Evolutionary conservation across 73 alveolate genomes (phyloP).

Genomic region (Vitrella brassicaformis): DNA sequence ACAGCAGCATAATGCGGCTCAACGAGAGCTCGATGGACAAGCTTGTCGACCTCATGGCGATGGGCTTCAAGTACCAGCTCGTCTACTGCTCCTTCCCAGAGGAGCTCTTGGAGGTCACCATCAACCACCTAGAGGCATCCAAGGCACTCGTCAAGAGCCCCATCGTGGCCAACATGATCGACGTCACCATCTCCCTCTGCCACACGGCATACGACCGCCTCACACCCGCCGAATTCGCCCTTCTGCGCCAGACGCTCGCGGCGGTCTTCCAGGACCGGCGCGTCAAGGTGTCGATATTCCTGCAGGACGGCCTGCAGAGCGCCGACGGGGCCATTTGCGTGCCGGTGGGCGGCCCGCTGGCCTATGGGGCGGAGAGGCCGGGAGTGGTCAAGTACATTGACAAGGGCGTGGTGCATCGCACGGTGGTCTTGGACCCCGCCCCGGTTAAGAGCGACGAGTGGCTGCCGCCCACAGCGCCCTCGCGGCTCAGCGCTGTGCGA

Average conservation of each 20-base stretch:
- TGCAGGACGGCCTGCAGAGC: constrained; percentile 47
- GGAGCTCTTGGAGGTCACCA: constrained; percentile 68
- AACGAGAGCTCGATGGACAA: constrained; percentile 82
- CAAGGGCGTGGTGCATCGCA: background rate
- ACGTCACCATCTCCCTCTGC: constrained; percentile 45
- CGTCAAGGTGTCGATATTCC: constrained; percentile 79
- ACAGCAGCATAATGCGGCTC: constrained; percentile 86
- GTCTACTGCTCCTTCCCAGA: constrained; percentile 63
- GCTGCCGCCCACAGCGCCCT: background rate
- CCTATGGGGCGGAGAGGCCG: background rate
- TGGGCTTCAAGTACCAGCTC: constrained; percentile 79
- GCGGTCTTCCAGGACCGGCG: constrained; percentile 79
- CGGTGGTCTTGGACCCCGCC: background rate
- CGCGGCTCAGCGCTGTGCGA: background rate
- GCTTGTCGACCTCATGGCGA: constrained; percentile 86
- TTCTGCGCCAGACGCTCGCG: constrained; percentile 49
- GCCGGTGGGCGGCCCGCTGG: background rate
- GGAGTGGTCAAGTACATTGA: background rate
- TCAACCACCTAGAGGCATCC: constrained; percentile 58
- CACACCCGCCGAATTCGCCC: constrained; percentile 58
- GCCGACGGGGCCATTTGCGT: background rate
- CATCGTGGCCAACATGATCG: constrained; percentile 42
- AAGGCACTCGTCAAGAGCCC: constrained; percentile 47
- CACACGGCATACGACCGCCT: constrained; percentile 42
- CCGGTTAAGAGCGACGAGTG: background rate